A percentile compares a stretch with the other conserved stretches of the same genome.
Evolutionary conservation across 768 basidiomycete genomes (phyloP).

Genomic region (Rhizopogon vulgaris): DNA sequence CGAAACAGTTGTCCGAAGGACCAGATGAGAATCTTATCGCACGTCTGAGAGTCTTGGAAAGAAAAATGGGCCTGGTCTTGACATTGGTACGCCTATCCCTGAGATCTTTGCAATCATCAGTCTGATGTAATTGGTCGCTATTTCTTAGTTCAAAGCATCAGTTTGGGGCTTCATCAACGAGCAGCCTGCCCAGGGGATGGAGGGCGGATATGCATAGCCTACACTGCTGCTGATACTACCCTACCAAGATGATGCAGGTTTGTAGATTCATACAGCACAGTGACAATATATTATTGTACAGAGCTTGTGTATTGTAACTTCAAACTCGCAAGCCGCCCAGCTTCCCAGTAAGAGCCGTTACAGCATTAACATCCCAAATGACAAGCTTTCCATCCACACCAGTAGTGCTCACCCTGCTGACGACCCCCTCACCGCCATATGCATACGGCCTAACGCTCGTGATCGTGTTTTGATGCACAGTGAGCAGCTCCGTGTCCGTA

Average conservation of each 20-base stretch:
- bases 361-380: slow-evolving; percentile 76
- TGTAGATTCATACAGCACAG: neutral
- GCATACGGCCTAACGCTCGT: slow-evolving; percentile 83
- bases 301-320: slow-evolving; percentile 11
- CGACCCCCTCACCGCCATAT: slow-evolving; percentile 39
- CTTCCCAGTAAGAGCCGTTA: slow-evolving; percentile 43
- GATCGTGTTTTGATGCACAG: slow-evolving; percentile 98
- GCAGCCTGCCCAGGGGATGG: slow-evolving; percentile 36
- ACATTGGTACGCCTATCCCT: slow-evolving; percentile 57
- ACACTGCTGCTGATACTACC: slow-evolving; percentile 9
- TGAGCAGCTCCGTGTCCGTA: slow-evolving; percentile 71
- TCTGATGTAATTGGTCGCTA: slow-evolving; percentile 3
- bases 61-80: slow-evolving; percentile 92
- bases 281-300: slow-evolving; percentile 4
- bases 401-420: slow-evolving; percentile 78
- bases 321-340: slow-evolving; percentile 44
- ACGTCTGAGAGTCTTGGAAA: slow-evolving; percentile 75
- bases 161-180: slow-evolving; percentile 93
- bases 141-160: slow-evolving; percentile 82
- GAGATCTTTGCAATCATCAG: neutral
- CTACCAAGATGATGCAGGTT: neutral
- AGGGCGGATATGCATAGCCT: slow-evolving; percentile 9
- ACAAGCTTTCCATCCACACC: slow-evolving; percentile 93
- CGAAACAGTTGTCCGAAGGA: slow-evolving; percentile 63
- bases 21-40: slow-evolving; percentile 76